Percentiles rank a stretch among this genome's conserved stretches.
phyloP scores from a whole-genome alignment of 2,329 filamentous ascomycete genomes.

The Penicillium frequentans region DNA sequence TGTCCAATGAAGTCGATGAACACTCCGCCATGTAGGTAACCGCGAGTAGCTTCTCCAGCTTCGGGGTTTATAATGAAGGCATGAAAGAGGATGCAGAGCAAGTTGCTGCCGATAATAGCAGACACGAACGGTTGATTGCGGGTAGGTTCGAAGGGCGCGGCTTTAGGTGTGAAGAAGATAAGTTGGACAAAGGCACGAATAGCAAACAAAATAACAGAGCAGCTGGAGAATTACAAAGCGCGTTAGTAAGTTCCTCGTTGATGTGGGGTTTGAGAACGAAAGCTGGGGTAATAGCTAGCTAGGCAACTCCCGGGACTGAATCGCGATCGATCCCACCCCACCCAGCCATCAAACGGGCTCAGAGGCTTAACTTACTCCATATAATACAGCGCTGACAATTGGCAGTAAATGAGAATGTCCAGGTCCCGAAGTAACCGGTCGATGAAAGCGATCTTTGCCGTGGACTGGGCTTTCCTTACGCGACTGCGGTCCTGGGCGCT shows the following conservation, averaged over 20 bases:
- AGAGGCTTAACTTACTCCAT: constrained; percentile 54
- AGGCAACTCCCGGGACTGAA: not conserved
- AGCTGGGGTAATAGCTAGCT: not conserved
- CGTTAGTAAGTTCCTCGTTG: not conserved
- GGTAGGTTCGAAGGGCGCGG: constrained; percentile 52
- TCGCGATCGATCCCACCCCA: not conserved
- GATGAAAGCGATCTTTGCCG: constrained; percentile 49
- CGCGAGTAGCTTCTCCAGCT: constrained; percentile 51
- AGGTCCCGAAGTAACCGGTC: constrained; percentile 58
- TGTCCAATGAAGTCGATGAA: constrained; percentile 67
- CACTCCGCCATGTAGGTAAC: constrained; percentile 62
- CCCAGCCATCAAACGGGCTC: not conserved
- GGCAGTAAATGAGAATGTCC: constrained; percentile 61
- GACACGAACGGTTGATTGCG: constrained; percentile 55
- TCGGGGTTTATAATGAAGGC: constrained; percentile 54
- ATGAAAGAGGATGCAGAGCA: constrained; percentile 58
- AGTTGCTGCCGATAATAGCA: constrained; percentile 55
- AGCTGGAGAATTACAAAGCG: constrained; percentile 39
- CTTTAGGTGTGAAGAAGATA: constrained; percentile 60
- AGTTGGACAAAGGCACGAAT: constrained; percentile 58
- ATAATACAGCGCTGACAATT: constrained; percentile 63
- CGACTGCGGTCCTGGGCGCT: constrained; percentile 19
- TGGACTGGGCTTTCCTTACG: constrained; percentile 36
- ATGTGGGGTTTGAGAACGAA: not conserved
- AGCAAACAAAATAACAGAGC: constrained; percentile 58